Evolutionary conservation across 331 rosid species (phyloP), one percentile per base, ranked within the genome.

Genomic region (Phaseolus coccineus): DNA sequence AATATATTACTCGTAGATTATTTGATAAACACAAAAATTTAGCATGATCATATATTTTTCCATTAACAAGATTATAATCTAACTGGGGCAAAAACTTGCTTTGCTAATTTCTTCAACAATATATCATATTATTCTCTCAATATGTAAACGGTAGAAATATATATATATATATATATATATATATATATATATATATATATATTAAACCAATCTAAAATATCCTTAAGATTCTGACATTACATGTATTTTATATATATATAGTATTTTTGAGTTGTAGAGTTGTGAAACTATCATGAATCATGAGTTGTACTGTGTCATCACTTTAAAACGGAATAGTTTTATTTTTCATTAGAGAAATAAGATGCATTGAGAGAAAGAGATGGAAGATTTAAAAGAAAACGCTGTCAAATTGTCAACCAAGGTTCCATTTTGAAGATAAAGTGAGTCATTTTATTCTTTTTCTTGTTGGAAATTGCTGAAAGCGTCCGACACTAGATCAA

Each of bases 321-420:
- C 30, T 44, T 74, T 59, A 47, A 24, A 76, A 63, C 27, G 22
- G 63, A 37, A 55, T 35, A 73, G 8, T 30, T 50, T 7, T 39
- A 3, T 33, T 1, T 52, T 19, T 28, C 4, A 2, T 30, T 14
- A 62, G 10, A 62, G 40, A 62, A 62, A 62, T 37, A 25, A 73
- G 24, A 78, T 69, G 61, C 56, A 66, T 25, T 15, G 22, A 39
- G 22, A 39, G 85, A 69, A 82, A 40, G 63, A 40, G 72, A 24
- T 40, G 55, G 13, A 82, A 55, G 58, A 25, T 72, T 75, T 33
- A 47, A 81, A 77, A 72, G 10, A 69, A 77, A 83, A 72, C 19
- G 55, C 19, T 83, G 77, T 78, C 16, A 66, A 58, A 59, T 68
- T 73, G 33, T 83, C 30, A 73, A 11, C 59, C 65, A 78, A 73